Evolutionary conservation across 2,329 filamentous ascomycete species (phyloP).

Genomic region (Colletotrichum aenigma): DNA sequence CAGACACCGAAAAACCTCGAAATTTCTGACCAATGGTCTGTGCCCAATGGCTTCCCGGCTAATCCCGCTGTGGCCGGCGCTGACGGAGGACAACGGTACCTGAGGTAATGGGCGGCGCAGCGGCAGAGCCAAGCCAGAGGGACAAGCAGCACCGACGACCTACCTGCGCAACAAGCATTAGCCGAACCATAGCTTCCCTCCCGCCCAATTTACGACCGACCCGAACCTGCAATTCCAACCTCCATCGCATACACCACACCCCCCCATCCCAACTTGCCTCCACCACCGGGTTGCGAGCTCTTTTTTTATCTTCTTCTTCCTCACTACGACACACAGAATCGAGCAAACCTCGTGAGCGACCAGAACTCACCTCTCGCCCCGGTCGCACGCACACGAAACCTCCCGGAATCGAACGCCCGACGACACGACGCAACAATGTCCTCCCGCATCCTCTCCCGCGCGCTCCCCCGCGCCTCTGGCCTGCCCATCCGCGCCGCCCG

Average conservation of each 20-base stretch:
- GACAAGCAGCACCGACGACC: neutral
- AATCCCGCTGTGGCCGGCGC: slow-evolving; percentile 16
- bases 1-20: neutral
- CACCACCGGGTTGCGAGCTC: neutral
- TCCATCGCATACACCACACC: neutral
- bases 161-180: neutral
- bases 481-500: slow-evolving; percentile 31
- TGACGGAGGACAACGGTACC: slow-evolving; percentile 12
- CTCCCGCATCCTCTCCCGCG: slow-evolving; percentile 48
- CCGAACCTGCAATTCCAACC: neutral
- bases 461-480: slow-evolving; percentile 34
- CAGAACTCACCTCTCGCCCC: neutral
- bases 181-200: neutral
- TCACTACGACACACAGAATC: neutral
- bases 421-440: slow-evolving; percentile 42
- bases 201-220: neutral
- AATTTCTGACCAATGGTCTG: slow-evolving; percentile 1
- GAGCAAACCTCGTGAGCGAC: neutral
- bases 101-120: slow-evolving; percentile 6
- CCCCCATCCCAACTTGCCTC: neutral
- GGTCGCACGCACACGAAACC: neutral
- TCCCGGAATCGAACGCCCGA: neutral
- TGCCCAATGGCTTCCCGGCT: slow-evolving; percentile 12
- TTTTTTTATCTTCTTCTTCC: neutral
- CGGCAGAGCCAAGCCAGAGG: neutral